Evolutionary conservation across 2,329 filamentous ascomycete genomes (phyloP).

Genomic region (Taxawa tesnikishii): DNA sequence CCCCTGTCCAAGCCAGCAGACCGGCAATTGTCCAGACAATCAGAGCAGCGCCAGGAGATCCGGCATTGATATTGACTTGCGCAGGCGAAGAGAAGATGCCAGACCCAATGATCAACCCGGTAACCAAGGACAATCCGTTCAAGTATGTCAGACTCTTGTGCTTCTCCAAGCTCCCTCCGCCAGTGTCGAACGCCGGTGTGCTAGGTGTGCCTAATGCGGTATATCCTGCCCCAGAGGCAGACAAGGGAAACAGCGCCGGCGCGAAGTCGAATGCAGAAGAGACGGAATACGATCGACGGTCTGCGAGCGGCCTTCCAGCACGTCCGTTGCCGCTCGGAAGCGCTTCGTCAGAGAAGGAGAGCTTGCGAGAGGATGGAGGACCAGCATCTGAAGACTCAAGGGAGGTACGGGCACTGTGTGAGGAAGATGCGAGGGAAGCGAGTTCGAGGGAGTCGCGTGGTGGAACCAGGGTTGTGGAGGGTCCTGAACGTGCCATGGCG

Average conservation of each 20-base stretch:
- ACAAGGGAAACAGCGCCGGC: conserved; percentile 83
- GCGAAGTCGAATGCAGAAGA: conserved; percentile 93
- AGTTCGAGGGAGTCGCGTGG: conserved; percentile 87
- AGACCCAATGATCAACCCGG: conserved; percentile 89
- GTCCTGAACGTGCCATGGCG: background rate
- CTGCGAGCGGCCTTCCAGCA: conserved; percentile 16
- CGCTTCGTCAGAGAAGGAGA: conserved; percentile 81
- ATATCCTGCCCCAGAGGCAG: conserved; percentile 61
- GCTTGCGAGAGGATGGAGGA: conserved; percentile 78
- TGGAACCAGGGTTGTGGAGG: conserved; percentile 2
- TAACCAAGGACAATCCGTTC: conserved; percentile 81
- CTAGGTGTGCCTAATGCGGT: conserved; percentile 72
- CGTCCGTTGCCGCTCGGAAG: conserved; percentile 34
- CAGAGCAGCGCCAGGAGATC: conserved; percentile 78
- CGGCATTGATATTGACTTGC: conserved; percentile 82
- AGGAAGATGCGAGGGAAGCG: conserved; percentile 82
- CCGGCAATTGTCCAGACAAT: conserved; percentile 89
- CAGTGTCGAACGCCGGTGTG: conserved; percentile 41
- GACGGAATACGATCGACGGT: conserved; percentile 67
- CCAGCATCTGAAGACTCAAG: conserved; percentile 68
- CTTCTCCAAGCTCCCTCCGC: conserved; percentile 74
- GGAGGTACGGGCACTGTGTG: conserved; percentile 52
- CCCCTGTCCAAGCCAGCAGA: conserved; percentile 91
- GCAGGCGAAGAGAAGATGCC: conserved; percentile 94
- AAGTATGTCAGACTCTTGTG: conserved; percentile 92